Evolutionary conservation across 768 basidiomycete genomes (phyloP), one percentile per base, ranked within the genome.

Genomic region (Floccularia luteovirens): DNA sequence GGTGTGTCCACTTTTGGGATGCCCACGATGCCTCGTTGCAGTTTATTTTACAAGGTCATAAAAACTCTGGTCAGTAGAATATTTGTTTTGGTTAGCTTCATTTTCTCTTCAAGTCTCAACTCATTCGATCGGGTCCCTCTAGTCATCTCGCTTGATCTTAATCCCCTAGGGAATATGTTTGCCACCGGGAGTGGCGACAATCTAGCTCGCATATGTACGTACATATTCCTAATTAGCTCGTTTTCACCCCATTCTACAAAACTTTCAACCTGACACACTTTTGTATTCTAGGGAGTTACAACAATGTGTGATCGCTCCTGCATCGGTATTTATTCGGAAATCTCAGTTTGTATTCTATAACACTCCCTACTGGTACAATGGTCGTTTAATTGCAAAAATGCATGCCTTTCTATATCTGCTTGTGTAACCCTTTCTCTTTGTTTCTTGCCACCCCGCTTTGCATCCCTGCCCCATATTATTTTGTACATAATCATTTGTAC

Each of bases 1-100:
- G 91, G 22, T 82, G 87, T 1, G 90, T 94, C 40, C 86, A 90
- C 55, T 89, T 90, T 54, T 86, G 83, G 78, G 84, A 90, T 54
- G 74, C 83, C 30, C 69, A 74, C 50, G 70, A 72, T 14, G 67
- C 64, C 11, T 73, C 75, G 36, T 78, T 87, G 48, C 90, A 94
- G 55, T 79, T 85, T 50, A 87, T 91, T 79, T 70, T 94, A 21
- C 91, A 93, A 56, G 68, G 68, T 8, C 68, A 70, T 44, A 70
- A 69, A 47, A 69, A 70, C 42, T 67, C 67, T 28, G 67, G 67
- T 64, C 11, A 14, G 82, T 38, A 11, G 17, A 24, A 16, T 17
- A 23, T 30, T 37, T 13, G 24, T 25, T 33, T 28, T 13, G 24
- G 20, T 32, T 31, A 28, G 11, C 3, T 19, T 13, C 25, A n/a